phyloP scores from a whole-genome alignment of 805 yeast genomes.

The Pichia phayaonensis region DNA sequence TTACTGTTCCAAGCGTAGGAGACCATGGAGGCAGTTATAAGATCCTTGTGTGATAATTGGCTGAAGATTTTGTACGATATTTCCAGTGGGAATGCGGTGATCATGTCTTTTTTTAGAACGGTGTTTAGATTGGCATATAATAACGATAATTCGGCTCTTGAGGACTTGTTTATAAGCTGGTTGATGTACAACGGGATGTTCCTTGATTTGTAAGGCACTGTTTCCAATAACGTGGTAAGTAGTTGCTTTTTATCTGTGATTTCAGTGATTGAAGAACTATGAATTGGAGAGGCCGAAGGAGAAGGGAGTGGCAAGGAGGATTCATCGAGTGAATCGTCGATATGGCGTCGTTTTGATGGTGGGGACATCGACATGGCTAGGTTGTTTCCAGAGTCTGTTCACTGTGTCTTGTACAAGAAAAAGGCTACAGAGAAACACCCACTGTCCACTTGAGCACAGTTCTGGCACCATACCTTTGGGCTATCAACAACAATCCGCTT shows the following conservation, averaged over 20 bases:
- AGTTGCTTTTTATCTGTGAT: background rate
- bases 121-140: background rate
- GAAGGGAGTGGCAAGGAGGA: background rate
- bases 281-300: background rate
- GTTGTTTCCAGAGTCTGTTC: no score
- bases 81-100: constrained; percentile 68
- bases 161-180: background rate
- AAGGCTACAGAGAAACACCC: no score
- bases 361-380: background rate
- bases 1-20: constrained; percentile 62
- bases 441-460: no score
- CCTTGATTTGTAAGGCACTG: background rate
- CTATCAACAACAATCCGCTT: no score
- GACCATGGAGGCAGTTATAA: constrained; percentile 32
- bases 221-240: background rate
- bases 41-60: constrained; percentile 55
- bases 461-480: no score
- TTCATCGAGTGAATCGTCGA: background rate
- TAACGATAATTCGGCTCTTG: background rate
- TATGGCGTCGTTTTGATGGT: background rate
- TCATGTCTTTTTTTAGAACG: constrained; percentile 56
- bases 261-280: background rate
- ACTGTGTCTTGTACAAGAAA: no score
- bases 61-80: constrained; percentile 56
- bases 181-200: background rate